Evolutionary conservation across 495 filamentous ascomycete species (phyloP).

Genomic region (Penicillium dipodomyicola): DNA sequence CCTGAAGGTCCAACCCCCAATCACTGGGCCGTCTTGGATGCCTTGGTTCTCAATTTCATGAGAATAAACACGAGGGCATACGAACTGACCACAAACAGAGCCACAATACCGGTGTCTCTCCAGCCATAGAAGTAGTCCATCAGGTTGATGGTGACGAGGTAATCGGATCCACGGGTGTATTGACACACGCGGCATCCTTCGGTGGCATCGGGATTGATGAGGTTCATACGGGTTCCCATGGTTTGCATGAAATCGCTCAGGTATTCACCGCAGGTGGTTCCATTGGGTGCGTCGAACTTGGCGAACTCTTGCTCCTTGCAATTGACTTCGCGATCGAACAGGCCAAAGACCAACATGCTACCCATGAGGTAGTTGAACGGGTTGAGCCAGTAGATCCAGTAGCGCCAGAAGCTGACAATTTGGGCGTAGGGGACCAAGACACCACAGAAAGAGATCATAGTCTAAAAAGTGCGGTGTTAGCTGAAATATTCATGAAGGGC

Average conservation of each 20-base stretch:
- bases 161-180: slow-evolving; percentile 37
- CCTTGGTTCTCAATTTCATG: slow-evolving; percentile 44
- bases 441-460: slow-evolving; percentile 54
- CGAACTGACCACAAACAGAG: slow-evolving; percentile 41
- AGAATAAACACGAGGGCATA: slow-evolving; percentile 47
- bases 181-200: slow-evolving; percentile 58
- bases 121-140: slow-evolving; percentile 42
- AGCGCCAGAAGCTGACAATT: slow-evolving; percentile 60
- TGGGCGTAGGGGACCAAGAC: slow-evolving; percentile 37
- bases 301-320: slow-evolving; percentile 58
- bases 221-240: slow-evolving; percentile 47
- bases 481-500: neutral
- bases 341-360: slow-evolving; percentile 53
- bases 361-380: slow-evolving; percentile 67
- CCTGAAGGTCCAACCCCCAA: neutral
- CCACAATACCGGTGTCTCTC: slow-evolving; percentile 43
- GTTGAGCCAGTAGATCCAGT: slow-evolving; percentile 73
- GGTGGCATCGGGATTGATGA: slow-evolving; percentile 51
- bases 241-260: slow-evolving; percentile 45
- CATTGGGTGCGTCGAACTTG: slow-evolving; percentile 49
- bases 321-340: slow-evolving; percentile 52
- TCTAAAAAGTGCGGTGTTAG: slow-evolving; percentile 9
- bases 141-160: slow-evolving; percentile 35
- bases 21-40: slow-evolving; percentile 37
- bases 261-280: slow-evolving; percentile 55